These are phyloP conservation scores for Silene conica DNA, from an alignment of 148 eudicot genomes.

Conservation along the genomic window DNA sequence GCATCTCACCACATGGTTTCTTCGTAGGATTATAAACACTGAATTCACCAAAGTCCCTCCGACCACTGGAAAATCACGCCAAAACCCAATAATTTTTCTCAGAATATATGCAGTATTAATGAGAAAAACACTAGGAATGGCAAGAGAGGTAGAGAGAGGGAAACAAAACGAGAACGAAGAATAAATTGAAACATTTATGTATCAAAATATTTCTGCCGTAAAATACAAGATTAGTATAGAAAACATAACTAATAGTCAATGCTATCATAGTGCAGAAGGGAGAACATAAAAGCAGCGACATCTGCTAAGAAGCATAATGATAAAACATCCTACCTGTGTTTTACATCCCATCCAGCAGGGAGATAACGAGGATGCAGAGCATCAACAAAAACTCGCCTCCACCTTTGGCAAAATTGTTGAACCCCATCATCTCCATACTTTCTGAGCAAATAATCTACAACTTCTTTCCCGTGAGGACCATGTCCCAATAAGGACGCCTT, in stretches of 20 bases:
- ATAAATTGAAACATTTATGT: no score
- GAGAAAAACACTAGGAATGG: neutral
- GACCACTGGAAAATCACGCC: slow-evolving; percentile 65
- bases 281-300: neutral
- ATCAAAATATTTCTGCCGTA: neutral
- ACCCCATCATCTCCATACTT: slow-evolving; percentile 86
- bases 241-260: no score
- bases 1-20: slow-evolving; percentile 28
- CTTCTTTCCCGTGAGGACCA: slow-evolving; percentile 95
- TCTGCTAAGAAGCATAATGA: slow-evolving; percentile 9
- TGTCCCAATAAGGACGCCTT: slow-evolving; percentile 88
- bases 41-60: slow-evolving; percentile 85
- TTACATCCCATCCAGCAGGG: slow-evolving; percentile 96
- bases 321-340: slow-evolving; percentile 60
- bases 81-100: neutral
- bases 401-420: slow-evolving; percentile 83
- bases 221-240: neutral
- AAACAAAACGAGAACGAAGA: neutral
- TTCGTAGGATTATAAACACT: slow-evolving; percentile 74
- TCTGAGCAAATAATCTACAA: slow-evolving; percentile 59
- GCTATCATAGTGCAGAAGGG: neutral
- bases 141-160: neutral
- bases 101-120: neutral
- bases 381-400: slow-evolving; percentile 93
- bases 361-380: slow-evolving; percentile 75